Evolutionary conservation across 2,329 filamentous ascomycete genomes (phyloP).

Genomic region (Colletotrichum nymphaeae): DNA sequence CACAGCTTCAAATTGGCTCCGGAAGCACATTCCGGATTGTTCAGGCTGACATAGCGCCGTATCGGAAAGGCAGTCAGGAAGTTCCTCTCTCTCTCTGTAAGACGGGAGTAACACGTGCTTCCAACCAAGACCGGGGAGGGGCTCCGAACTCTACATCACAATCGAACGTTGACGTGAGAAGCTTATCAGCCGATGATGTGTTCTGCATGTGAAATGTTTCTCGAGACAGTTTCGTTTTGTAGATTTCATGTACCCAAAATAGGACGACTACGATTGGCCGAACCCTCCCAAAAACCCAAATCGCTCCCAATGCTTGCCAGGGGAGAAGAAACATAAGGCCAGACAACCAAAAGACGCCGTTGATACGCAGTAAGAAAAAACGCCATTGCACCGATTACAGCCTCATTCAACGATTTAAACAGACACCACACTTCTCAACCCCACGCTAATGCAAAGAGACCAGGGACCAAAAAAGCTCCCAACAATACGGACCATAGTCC

Average conservation of each 20-base stretch:
- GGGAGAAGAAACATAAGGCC: neutral
- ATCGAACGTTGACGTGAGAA: neutral
- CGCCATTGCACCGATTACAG: neutral
- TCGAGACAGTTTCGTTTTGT: conserved; percentile 1
- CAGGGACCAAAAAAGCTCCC: neutral
- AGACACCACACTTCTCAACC: neutral
- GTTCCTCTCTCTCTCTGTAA: neutral
- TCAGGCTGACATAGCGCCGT: neutral
- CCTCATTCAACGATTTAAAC: neutral
- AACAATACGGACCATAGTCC: neutral
- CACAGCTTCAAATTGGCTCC: neutral
- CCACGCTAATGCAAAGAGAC: neutral
- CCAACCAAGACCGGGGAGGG: neutral
- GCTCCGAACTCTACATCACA: neutral
- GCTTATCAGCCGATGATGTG: neutral
- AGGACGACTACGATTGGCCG: conserved; percentile 8
- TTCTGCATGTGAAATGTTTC: neutral
- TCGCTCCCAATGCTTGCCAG: neutral
- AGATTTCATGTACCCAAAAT: conserved; percentile 4
- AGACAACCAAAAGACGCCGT: neutral
- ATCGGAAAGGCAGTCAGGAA: neutral
- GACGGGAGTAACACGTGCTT: neutral
- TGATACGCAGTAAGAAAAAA: neutral
- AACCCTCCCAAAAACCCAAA: neutral
- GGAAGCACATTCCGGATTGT: neutral